A percentile compares a stretch with the other conserved stretches of the same genome.
These are phyloP conservation scores for Sarocladium kiliense DNA, from an alignment of 2,329 filamentous ascomycete species.

Conservation along the genomic window DNA sequence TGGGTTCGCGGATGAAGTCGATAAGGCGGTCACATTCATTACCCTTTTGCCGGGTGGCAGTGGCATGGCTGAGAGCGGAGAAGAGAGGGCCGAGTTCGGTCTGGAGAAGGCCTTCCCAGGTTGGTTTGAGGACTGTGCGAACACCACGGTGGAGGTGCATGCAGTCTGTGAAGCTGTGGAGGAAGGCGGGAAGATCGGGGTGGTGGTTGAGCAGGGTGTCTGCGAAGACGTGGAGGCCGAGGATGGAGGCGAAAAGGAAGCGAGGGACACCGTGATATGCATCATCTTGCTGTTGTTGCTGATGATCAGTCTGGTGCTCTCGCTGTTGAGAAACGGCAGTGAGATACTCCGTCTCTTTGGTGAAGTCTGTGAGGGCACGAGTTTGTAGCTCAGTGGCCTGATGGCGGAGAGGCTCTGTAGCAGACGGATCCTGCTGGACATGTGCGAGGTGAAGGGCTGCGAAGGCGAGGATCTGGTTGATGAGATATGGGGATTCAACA, in stretches of 20 bases:
- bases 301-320: background rate
- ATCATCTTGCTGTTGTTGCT: constrained; percentile 11
- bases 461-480: constrained; percentile 41
- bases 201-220: constrained; percentile 37
- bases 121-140: constrained; percentile 27
- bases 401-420: constrained; percentile 22
- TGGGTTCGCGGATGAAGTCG: constrained; percentile 20
- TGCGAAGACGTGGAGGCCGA: constrained; percentile 43
- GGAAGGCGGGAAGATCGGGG: constrained; percentile 30
- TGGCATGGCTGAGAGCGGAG: background rate
- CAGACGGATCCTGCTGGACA: constrained; percentile 12
- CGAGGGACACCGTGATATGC: constrained; percentile 28
- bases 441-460: constrained; percentile 34
- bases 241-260: constrained; percentile 38
- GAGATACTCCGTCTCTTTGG: constrained; percentile 19
- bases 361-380: constrained; percentile 34
- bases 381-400: constrained; percentile 40
- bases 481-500: constrained; percentile 34
- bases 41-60: constrained; percentile 16
- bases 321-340: background rate
- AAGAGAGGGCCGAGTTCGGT: constrained; percentile 27
- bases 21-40: constrained; percentile 21
- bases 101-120: constrained; percentile 28
- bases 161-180: constrained; percentile 36
- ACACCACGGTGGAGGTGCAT: constrained; percentile 38